Evolutionary conservation across 176 grass and related monocot genomes (phyloP).

Genomic region (Alloteropsis semialata): DNA sequence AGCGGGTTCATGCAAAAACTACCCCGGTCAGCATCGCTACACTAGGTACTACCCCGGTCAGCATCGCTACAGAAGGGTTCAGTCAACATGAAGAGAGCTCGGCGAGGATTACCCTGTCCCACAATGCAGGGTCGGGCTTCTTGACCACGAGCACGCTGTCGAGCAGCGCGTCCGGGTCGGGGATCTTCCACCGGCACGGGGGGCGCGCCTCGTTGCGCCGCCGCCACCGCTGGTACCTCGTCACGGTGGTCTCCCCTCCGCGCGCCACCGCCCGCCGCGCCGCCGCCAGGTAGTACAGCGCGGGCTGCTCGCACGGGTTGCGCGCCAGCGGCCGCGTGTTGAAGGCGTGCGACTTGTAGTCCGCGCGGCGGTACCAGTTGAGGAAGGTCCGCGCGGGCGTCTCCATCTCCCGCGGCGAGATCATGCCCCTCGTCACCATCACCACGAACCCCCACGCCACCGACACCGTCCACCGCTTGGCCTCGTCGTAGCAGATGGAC

Average conservation of each 20-base stretch:
- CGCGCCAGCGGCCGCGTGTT: slow-evolving; percentile 87
- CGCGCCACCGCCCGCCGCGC: slow-evolving; percentile 22
- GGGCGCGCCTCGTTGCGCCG: slow-evolving; percentile 52
- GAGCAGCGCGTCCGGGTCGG: slow-evolving; percentile 67
- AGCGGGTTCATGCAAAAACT: not conserved
- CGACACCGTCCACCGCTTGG: slow-evolving; percentile 73
- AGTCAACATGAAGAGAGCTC: not conserved
- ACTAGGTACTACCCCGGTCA: not conserved
- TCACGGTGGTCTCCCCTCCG: slow-evolving; percentile 57
- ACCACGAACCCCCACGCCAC: slow-evolving; percentile 94
- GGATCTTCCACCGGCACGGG: slow-evolving; percentile 77
- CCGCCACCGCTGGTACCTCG: slow-evolving; percentile 67
- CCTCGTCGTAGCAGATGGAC: slow-evolving; percentile 83
- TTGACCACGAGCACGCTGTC: slow-evolving; percentile 77
- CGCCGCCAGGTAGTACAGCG: slow-evolving; percentile 69
- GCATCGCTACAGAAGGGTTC: not conserved
- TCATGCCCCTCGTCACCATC: slow-evolving; percentile 61
- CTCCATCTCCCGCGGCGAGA: slow-evolving; percentile 94
- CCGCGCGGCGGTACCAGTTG: slow-evolving; percentile 90
- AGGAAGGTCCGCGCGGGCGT: slow-evolving; percentile 88
- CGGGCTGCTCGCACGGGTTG: slow-evolving; percentile 73
- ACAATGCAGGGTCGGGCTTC: slow-evolving; percentile 70
- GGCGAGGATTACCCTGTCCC: slow-evolving; percentile 62
- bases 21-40: not conserved
- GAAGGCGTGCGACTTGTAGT: slow-evolving; percentile 92